Conservation (phyloP, 495 filamentous ascomycete genomes). For the Cercophora samala region DNA sequence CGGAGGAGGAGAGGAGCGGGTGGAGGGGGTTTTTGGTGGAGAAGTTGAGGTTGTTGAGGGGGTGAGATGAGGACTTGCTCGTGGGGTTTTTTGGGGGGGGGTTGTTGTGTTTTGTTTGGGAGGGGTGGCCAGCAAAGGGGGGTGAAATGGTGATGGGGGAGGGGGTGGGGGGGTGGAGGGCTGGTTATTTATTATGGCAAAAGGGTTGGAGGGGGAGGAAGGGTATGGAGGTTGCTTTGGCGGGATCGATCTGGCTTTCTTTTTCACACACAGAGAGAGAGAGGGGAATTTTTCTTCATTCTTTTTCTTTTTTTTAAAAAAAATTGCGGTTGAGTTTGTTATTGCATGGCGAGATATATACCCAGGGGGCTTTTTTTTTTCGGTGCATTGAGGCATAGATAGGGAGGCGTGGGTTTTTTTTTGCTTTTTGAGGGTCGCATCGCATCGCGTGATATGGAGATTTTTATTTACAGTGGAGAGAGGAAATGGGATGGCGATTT, state of each 20-base stretch:
- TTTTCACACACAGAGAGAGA: no score
- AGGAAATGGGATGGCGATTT: no score
- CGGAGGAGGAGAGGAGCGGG: not conserved
- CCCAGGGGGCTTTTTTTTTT: not conserved
- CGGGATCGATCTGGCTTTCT: not conserved
- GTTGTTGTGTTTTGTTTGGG: not conserved
- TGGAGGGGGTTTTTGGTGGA: conserved; percentile 11
- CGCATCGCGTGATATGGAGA: no score
- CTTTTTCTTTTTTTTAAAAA: not conserved
- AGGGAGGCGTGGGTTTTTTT: no score
- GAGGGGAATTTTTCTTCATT: no score
- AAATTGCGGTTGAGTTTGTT: not conserved
- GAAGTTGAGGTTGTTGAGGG: conserved; percentile 17
- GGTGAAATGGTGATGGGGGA: not conserved
- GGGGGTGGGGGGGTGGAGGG: no score
- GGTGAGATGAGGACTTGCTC: not conserved
- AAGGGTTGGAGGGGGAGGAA: not conserved
- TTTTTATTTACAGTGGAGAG: no score
- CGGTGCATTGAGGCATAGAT: no score
- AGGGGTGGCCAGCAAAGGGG: not conserved
- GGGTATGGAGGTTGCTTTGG: not conserved
- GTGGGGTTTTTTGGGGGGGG: not conserved
- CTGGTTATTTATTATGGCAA: not conserved
- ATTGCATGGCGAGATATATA: not conserved
- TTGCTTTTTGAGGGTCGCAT: no score